Base-by-base conservation (phyloP, 192 early-diverging fungal species). In the Lobosporangium transversale region DNA sequence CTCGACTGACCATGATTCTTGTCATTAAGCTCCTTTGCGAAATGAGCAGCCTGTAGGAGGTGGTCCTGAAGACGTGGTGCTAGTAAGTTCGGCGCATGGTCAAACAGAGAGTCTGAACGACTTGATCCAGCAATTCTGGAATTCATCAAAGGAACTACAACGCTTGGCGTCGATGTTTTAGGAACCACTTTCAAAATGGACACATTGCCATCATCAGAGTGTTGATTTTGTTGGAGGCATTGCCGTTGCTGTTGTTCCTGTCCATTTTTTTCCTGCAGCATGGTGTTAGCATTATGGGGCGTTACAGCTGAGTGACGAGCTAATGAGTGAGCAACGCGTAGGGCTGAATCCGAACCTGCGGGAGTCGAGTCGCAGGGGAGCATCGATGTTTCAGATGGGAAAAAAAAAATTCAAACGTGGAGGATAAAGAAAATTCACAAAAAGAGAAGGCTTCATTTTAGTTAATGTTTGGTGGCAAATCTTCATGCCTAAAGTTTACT, bases 21-120 rank as follows among this genome's bases (percentile, higher is more conserved):
- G 44, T 55, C 40, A 20, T 58, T 52, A 8, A 68, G 21, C 10
- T 51, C 55, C 54, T 58, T 37, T 18, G 45, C 66, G 32, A 24
- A 40, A 32, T 68, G 54, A 29, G 66, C 66, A 15, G 66, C 66
- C 15, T 40, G 54, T 17, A 52, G 4, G 24, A 68, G 48, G 29
- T 52, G 56, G 8, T 68, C 54, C 20, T 68, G 66, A 11, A 68
- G 17, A 18, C 31, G 66, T 18, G 54, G 36, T 20, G 47, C 55
- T 23, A 52, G 3, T 21, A 52, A 26, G 29, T n/a, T 33, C 11
- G 43, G n/a, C 1, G 53, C 43, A 7, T 4, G 2, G 2, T 54
- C 52, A 10, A 30, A 9, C 10, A 52, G 1, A 32, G 33, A 31
- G n/a, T n/a, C n/a, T 21, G 30, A 18, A 23, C 23, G 53, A 32